Evolutionary conservation across 768 basidiomycete species (phyloP).

Genomic region (Termitomyces titanicus): DNA sequence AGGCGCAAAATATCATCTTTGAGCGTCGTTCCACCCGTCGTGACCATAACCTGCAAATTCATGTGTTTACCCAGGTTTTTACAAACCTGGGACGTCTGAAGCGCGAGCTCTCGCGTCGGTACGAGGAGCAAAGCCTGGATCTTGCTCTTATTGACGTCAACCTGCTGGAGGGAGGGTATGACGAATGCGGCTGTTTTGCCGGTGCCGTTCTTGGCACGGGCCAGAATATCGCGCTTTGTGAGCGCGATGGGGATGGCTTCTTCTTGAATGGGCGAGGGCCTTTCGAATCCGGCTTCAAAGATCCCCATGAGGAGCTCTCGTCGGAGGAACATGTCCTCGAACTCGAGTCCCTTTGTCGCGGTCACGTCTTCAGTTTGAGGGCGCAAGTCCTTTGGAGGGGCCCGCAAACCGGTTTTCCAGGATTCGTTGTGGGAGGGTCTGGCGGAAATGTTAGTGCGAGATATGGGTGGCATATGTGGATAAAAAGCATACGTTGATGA

Average conservation of each 20-base stretch:
- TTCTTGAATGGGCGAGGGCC: constrained; percentile 97
- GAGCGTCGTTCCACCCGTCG: constrained; percentile 96
- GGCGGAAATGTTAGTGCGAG: not conserved
- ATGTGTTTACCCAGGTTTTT: constrained; percentile 97
- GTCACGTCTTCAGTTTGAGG: constrained; percentile 98
- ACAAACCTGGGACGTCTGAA: constrained; percentile 98
- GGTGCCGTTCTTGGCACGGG: constrained; percentile 94
- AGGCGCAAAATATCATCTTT: constrained; percentile 97
- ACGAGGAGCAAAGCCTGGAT: constrained; percentile 97
- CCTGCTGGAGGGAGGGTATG: constrained; percentile 92
- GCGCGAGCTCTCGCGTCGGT: constrained; percentile 96
- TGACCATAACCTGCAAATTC: constrained; percentile 96
- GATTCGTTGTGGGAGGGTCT: constrained; percentile 35
- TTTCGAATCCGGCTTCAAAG: constrained; percentile 97
- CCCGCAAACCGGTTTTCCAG: constrained; percentile 79
- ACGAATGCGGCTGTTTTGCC: constrained; percentile 99
- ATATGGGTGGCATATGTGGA: not conserved
- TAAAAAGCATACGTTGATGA: constrained; percentile 26
- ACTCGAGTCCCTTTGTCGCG: constrained; percentile 89
- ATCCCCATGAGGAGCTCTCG: constrained; percentile 99
- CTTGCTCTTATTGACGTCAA: constrained; percentile 79
- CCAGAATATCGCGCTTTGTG: constrained; percentile 89
- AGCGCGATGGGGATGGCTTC: constrained; percentile 96
- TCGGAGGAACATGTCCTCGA: constrained; percentile 90
- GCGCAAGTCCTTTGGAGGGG: constrained; percentile 86